A percentile compares a stretch with the other conserved stretches of the same genome.
These are phyloP conservation scores for Cladosporium sp. DNA, from an alignment of 2,329 filamentous ascomycete genomes.

Conservation along the genomic window DNA sequence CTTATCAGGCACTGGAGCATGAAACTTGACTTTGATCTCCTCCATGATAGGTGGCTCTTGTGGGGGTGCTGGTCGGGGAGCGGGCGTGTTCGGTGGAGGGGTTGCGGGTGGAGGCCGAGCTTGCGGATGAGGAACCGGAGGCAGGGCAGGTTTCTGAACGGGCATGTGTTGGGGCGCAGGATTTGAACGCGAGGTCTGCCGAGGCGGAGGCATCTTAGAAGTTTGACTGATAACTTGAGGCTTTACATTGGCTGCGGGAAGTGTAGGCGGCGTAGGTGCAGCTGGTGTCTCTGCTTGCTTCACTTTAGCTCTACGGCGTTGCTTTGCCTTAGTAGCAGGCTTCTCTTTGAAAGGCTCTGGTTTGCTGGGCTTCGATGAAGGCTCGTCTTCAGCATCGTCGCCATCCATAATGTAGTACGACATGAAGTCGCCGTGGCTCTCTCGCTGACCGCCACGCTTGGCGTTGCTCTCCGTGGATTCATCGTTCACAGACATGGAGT, in stretches of 20 bases:
- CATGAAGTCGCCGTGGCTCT: conserved; percentile 30
- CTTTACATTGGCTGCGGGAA: background rate
- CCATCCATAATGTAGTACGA: conserved; percentile 29
- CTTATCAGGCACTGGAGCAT: conserved; percentile 21
- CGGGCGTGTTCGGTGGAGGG: background rate
- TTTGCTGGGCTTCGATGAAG: conserved; percentile 8
- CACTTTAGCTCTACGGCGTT: background rate
- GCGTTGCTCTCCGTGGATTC: background rate
- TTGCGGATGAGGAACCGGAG: background rate
- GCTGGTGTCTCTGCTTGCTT: background rate
- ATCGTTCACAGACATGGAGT: conserved; percentile 16
- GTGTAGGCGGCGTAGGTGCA: background rate
- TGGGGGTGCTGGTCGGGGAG: background rate
- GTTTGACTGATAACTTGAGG: background rate
- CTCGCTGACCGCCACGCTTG: conserved; percentile 3
- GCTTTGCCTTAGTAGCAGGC: too few relatives aligned
- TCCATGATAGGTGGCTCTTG: background rate
- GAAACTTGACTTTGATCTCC: conserved; percentile 10
- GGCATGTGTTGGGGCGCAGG: background rate
- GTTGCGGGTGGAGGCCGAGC: background rate
- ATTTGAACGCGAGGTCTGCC: background rate
- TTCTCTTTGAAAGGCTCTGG: background rate
- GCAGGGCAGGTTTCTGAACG: background rate
- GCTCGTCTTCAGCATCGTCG: conserved; percentile 18
- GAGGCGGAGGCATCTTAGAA: background rate